Conservation (phyloP, 768 basidiomycete species). For the Coprinopsis cinerea region DNA sequence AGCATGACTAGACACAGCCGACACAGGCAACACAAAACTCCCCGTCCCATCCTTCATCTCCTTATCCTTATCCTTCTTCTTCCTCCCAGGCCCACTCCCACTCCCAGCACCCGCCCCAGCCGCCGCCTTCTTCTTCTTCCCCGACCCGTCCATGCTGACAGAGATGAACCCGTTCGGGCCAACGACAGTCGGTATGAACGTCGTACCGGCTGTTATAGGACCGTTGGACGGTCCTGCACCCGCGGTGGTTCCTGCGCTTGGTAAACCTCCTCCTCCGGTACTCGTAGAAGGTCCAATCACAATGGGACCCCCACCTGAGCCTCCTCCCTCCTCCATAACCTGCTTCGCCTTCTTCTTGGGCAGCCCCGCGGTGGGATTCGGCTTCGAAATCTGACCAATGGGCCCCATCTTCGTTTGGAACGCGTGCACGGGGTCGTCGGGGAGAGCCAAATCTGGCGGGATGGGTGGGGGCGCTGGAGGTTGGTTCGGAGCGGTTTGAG, state of each 20-base stretch:
- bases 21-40: neutral
- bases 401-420: constrained; percentile 72
- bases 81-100: constrained; percentile 39
- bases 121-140: constrained; percentile 39
- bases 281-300: constrained; percentile 5
- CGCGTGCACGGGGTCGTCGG: constrained; percentile 58
- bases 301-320: constrained; percentile 16
- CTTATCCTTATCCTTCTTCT: constrained; percentile 34
- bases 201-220: no score
- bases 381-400: constrained; percentile 65
- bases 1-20: neutral
- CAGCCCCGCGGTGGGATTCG: constrained; percentile 33
- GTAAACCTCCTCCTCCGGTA: neutral
- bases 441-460: constrained; percentile 33
- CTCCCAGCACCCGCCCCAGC: constrained; percentile 30
- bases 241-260: constrained; percentile 7
- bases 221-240: no score
- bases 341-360: constrained; percentile 56
- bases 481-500: constrained; percentile 13
- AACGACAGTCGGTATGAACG: constrained; percentile 6
- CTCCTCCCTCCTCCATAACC: constrained; percentile 14
- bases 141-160: constrained; percentile 10
- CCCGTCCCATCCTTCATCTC: constrained; percentile 14
- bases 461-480: constrained; percentile 4
- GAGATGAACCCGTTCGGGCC: constrained; percentile 7